Evolutionary conservation across 345 rosid species (phyloP).

Genomic region (Euphorbia tirucalli): DNA sequence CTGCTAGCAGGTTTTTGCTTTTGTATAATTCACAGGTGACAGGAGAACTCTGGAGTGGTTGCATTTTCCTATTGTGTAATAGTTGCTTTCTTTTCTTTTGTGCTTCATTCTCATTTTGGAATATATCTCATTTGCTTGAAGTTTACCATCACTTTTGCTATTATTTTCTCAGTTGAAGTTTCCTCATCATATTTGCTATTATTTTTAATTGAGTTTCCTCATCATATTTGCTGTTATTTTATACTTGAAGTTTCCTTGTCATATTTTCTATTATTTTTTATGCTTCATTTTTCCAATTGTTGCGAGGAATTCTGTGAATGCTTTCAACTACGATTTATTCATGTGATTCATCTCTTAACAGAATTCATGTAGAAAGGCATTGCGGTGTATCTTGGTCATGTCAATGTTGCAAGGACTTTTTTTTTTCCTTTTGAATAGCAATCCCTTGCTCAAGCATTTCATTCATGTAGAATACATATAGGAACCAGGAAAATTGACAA

Average conservation of each 20-base stretch:
- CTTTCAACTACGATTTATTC: background rate
- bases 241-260: background rate
- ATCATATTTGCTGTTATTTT: conserved; percentile 3
- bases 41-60: background rate
- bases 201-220: too few species aligned
- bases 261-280: background rate
- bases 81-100: too few species aligned
- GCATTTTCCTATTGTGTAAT: conserved; percentile 5
- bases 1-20: conserved; percentile 78
- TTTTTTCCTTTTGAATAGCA: background rate
- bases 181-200: background rate
- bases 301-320: background rate
- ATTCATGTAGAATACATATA: background rate
- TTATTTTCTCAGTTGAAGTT: background rate
- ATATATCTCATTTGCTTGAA: background rate
- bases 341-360: background rate
- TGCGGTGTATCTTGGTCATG: background rate
- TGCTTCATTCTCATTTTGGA: background rate
- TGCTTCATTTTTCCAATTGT: background rate
- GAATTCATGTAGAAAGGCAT: background rate
- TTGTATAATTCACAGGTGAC: conserved; percentile 71
- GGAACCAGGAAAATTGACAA: background rate
- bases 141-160: background rate
- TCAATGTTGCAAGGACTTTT: background rate
- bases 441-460: background rate